phyloP scores from a whole-genome alignment of 2,329 filamentous ascomycete genomes.

The Alternaria arbusti region DNA sequence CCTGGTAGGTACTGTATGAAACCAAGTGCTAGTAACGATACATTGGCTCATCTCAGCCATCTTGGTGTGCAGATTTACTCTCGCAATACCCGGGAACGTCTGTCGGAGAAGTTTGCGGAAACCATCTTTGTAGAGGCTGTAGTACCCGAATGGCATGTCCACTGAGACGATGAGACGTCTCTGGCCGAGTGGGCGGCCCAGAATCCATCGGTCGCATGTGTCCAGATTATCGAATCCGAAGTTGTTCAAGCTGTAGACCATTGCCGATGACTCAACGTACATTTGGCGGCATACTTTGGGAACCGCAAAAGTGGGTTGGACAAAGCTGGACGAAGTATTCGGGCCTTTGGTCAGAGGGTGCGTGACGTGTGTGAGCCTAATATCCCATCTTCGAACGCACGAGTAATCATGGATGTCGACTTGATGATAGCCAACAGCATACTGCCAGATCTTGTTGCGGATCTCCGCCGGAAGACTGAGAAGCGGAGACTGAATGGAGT shows the following conservation, averaged over 20 bases:
- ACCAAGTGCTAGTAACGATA: neutral
- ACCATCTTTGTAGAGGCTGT: slow-evolving; percentile 5
- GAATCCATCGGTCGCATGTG: slow-evolving; percentile 14
- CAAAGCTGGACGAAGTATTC: neutral
- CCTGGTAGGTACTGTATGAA: neutral
- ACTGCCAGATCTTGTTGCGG: slow-evolving; percentile 20
- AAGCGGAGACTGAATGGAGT: slow-evolving; percentile 15
- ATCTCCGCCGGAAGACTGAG: slow-evolving; percentile 21
- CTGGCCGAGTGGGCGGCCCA: slow-evolving; percentile 11
- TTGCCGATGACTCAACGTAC: slow-evolving; percentile 13
- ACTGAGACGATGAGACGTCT: slow-evolving; percentile 13
- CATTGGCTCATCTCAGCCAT: neutral
- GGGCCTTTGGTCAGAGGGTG: neutral
- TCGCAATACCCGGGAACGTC: slow-evolving; percentile 17
- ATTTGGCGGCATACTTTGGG: slow-evolving; percentile 17
- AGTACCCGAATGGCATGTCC: slow-evolving; percentile 14
- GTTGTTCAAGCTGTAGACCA: slow-evolving; percentile 14
- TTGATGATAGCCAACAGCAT: slow-evolving; percentile 8
- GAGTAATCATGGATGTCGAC: neutral
- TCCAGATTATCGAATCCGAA: slow-evolving; percentile 4
- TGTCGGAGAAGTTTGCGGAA: slow-evolving; percentile 7
- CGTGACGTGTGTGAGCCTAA: neutral
- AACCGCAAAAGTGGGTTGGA: neutral
- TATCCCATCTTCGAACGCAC: neutral
- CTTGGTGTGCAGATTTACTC: slow-evolving; percentile 10